phyloP scores from a whole-genome alignment of 768 basidiomycete species.

The Macrocybe gigantea region DNA sequence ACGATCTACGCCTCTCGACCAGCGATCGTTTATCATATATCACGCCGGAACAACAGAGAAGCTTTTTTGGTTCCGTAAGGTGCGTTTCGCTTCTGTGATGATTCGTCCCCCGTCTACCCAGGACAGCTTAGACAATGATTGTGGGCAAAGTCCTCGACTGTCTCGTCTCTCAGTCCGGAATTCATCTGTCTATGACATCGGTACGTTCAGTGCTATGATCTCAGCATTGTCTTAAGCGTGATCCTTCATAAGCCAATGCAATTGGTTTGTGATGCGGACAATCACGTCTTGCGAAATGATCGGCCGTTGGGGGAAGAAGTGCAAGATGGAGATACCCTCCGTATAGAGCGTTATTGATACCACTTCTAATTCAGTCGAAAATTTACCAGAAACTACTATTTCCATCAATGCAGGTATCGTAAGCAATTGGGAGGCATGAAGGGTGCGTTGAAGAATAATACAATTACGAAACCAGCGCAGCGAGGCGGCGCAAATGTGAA shows the following conservation, averaged over 20 bases:
- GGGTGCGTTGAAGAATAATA: constrained; percentile 29
- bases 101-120: constrained; percentile 1
- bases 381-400: constrained; percentile 21
- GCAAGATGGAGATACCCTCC: constrained; percentile 43
- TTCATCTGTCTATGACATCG: constrained; percentile 19
- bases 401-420: constrained; percentile 32
- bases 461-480: constrained; percentile 70
- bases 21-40: constrained; percentile 56
- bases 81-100: constrained; percentile 18
- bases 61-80: constrained; percentile 71
- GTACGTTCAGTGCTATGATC: constrained; percentile 19
- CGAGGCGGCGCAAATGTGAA: constrained; percentile 81
- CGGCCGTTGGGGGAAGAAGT: constrained; percentile 41
- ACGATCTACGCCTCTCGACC: constrained; percentile 40
- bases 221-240: not conserved
- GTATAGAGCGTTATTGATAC: constrained; percentile 4
- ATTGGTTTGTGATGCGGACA: constrained; percentile 15
- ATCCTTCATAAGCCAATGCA: not conserved
- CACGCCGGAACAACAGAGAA: constrained; percentile 27
- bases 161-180: constrained; percentile 30
- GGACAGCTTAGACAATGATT: constrained; percentile 36
- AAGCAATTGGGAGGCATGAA: constrained; percentile 38
- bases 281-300: constrained; percentile 39
- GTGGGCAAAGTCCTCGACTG: constrained; percentile 63
- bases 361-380: constrained; percentile 3